Conservation (phyloP, 371 early-diverging fungal genomes). For the Mortierella sp. region DNA sequence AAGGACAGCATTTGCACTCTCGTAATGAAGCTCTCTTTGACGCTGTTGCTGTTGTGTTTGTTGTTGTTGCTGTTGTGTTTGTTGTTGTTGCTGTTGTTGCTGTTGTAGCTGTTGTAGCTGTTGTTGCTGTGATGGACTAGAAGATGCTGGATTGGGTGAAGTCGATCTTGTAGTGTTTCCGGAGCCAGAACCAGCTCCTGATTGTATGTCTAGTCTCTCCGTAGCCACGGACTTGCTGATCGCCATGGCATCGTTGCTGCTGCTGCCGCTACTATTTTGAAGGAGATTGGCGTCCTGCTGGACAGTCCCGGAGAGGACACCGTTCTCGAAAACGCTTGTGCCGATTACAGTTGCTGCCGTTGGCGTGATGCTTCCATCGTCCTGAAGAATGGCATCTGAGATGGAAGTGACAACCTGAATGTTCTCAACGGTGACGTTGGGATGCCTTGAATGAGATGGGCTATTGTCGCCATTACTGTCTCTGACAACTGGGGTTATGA, state of each 20-base stretch:
- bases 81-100: constrained; percentile 14
- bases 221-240: not conserved
- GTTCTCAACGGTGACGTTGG: constrained; percentile 3
- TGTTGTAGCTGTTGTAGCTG: constrained; percentile 4
- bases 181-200: not conserved
- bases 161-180: constrained; percentile 3
- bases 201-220: not conserved
- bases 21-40: constrained; percentile 46
- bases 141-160: constrained; percentile 3
- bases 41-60: constrained; percentile 35
- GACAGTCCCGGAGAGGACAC: constrained; percentile 8
- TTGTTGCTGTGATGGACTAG: constrained; percentile 1
- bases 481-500: constrained; percentile 12
- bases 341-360: constrained; percentile 18
- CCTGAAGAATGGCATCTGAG: constrained; percentile 13
- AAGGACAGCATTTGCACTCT: constrained; percentile 60
- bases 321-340: constrained; percentile 30
- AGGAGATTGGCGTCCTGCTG: constrained; percentile 6
- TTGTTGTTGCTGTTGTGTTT: constrained; percentile 8
- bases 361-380: constrained; percentile 41
- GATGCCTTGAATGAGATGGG: not conserved
- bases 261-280: not conserved
- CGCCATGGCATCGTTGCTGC: not conserved
- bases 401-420: constrained; percentile 28
- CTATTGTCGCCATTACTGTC: not conserved